Percentiles rank a stretch among this genome's conserved stretches.
These are phyloP conservation scores for Pyrenopolyporus hunteri DNA, from an alignment of 495 filamentous ascomycete genomes.

Conservation along the genomic window DNA sequence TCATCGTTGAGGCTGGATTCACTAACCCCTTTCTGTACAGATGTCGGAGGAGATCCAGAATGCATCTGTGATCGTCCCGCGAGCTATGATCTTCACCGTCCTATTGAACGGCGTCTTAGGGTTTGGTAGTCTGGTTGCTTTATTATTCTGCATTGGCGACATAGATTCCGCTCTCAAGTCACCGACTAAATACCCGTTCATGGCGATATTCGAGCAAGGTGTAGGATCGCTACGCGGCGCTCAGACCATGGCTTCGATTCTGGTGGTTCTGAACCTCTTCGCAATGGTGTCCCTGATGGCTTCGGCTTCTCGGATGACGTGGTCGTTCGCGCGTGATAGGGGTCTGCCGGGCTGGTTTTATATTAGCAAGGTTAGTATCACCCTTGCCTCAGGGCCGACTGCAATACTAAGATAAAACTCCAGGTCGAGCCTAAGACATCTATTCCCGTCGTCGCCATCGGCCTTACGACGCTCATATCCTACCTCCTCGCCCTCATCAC, in stretches of 20 bases:
- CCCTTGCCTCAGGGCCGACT: background rate
- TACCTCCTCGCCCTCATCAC: constrained; percentile 59
- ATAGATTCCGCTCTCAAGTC: constrained; percentile 46
- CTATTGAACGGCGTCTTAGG: constrained; percentile 54
- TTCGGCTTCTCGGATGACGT: constrained; percentile 58
- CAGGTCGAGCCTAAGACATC: constrained; percentile 30
- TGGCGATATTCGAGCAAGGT: constrained; percentile 56
- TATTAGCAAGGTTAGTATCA: constrained; percentile 46
- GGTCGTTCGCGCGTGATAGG: constrained; percentile 61
- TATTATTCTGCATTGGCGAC: constrained; percentile 57
- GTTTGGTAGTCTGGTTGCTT: constrained; percentile 56
- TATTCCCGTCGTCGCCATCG: constrained; percentile 61
- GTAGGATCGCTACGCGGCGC: constrained; percentile 51
- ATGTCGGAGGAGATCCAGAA: constrained; percentile 63
- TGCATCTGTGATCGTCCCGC: constrained; percentile 49
- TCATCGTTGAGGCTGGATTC: background rate
- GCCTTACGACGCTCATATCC: constrained; percentile 48
- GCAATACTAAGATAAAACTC: background rate
- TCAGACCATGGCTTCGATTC: constrained; percentile 51
- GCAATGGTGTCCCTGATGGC: constrained; percentile 54
- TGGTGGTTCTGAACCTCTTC: constrained; percentile 51
- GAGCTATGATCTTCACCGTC: constrained; percentile 49
- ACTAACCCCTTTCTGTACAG: constrained; percentile 38
- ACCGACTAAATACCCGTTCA: constrained; percentile 52
- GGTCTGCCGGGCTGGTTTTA: constrained; percentile 59